Conservation (phyloP, 2,329 filamentous ascomycete species). For the Claviceps spartinae region DNA sequence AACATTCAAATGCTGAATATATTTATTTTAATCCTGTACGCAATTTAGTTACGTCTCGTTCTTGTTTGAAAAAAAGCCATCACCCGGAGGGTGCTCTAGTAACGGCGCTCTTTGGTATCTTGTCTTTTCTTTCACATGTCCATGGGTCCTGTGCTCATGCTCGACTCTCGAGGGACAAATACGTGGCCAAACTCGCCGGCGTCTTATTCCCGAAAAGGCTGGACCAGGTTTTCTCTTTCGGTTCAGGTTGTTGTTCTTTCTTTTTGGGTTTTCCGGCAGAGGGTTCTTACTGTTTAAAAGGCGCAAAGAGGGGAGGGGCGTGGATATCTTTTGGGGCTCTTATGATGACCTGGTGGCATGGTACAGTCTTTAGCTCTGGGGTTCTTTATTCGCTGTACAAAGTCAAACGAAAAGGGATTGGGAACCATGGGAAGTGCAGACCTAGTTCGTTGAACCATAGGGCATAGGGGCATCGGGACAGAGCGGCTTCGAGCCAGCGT, state of each 20-base stretch:
- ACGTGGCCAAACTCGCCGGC: background rate
- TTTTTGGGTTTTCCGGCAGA: background rate
- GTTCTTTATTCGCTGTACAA: conserved; percentile 2
- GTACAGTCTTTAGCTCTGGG: background rate
- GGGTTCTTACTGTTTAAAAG: background rate
- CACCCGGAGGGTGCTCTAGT: background rate
- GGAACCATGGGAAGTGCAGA: background rate
- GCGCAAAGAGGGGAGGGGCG: conserved; percentile 3
- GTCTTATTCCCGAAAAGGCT: background rate
- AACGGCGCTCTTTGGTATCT: background rate
- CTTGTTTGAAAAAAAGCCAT: conserved; percentile 3
- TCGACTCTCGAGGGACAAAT: background rate
- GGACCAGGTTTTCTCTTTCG: background rate
- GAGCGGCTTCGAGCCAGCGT: background rate
- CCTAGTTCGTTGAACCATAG: conserved; percentile 4
- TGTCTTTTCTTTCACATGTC: background rate
- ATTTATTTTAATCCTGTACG: conserved; percentile 4
- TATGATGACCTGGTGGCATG: background rate
- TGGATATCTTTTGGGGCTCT: background rate
- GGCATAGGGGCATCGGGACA: background rate
- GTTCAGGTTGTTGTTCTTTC: background rate
- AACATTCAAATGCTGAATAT: conserved; percentile 3
- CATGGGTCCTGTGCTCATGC: background rate
- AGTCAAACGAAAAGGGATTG: background rate
- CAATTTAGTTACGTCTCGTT: conserved; percentile 6